Evolutionary conservation across 2,329 filamentous ascomycete species (phyloP), one percentile per base, ranked within the genome.

Genomic region (Alternaria postmessia): DNA sequence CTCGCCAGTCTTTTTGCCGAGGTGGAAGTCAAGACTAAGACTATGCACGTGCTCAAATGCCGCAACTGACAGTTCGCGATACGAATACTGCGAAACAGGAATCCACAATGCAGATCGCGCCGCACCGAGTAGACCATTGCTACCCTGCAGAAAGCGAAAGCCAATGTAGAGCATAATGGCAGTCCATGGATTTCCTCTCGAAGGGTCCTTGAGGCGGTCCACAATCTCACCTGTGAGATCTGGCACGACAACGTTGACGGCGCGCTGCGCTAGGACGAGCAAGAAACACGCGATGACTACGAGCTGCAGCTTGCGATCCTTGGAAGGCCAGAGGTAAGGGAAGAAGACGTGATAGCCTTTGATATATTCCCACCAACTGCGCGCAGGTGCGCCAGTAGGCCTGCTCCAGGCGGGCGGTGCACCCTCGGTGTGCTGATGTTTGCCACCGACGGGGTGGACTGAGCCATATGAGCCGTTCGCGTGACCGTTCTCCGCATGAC

Each of bases 11-110:
- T 94, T 92, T 81, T 99, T 99, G 53, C 93, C 93, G 3, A 98
- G 86, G 75, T 99, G 95, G 74, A 99, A 99, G 77, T 98, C 95
- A 66, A 98, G 85, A 78, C 94, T 97, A 34, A 99, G 88, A 51
- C 91, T 90, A 79, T 99, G 95, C 22, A 99, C 95, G 77, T 99
- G 95, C 80, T 98, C 94, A 75, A 99, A 99, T 11, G 94, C 93
- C 16, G 95, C 94, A 2, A 95, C 95, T 6, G 94, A 97, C 59
- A 99, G 85, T 65, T 95, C 93, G 73, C 93, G 90, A 80, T 97
- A 99, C 0, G 94, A 97, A 78, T 98, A 97, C 78, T 99, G 95
- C 36, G 94, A 93, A 58, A 99, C 93, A 0, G 95, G 94, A 51
- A 99, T 95, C 95, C 95, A 99, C 34, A 99, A 83, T 36, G 93